Evolutionary conservation across 2,329 filamentous ascomycete species (phyloP).

Genomic region (Botrytis fragariae): DNA sequence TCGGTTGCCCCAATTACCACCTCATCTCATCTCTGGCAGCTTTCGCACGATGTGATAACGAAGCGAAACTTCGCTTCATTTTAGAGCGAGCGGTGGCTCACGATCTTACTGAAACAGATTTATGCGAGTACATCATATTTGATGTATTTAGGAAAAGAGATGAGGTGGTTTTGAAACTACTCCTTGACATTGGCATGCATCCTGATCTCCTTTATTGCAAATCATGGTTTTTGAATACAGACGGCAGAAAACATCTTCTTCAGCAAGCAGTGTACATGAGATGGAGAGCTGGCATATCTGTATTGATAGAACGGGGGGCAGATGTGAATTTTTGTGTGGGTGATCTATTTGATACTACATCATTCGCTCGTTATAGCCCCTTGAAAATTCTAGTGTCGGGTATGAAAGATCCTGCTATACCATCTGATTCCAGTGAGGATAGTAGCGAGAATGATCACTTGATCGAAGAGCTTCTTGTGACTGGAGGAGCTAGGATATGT

Average conservation of each 20-base stretch:
- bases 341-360: background rate
- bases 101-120: background rate
- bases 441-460: background rate
- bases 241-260: too few species aligned
- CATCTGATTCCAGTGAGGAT: background rate
- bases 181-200: background rate
- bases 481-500: background rate
- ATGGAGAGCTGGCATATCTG: background rate
- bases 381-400: background rate
- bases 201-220: too few species aligned
- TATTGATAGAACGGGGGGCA: background rate
- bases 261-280: background rate
- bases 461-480: background rate
- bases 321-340: background rate
- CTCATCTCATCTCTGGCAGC: accelerated
- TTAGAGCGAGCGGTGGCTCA: background rate
- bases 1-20: background rate
- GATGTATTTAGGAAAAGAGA: background rate
- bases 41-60: background rate
- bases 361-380: background rate
- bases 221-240: too few species aligned
- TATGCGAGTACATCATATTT: accelerated
- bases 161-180: background rate
- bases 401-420: background rate
- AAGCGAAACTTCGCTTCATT: background rate